phyloP scores from a whole-genome alignment of 768 basidiomycete species.

The Cyclocybe cylindracea region DNA sequence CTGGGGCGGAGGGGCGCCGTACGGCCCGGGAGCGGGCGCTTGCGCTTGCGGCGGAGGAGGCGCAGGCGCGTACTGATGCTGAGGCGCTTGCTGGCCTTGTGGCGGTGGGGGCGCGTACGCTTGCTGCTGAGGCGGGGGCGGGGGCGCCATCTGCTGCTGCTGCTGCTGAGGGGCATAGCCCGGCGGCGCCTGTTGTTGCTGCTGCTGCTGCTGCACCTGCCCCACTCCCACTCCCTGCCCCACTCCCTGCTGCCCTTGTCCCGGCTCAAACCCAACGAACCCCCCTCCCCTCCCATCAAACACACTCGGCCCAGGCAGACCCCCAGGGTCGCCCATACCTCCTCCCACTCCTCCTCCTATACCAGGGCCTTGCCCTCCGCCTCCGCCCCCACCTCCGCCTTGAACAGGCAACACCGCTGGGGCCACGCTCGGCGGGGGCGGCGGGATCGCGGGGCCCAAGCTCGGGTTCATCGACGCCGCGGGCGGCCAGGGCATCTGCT shows the following conservation, averaged over 20 bases:
- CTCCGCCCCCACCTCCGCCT: not conserved
- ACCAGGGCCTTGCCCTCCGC: not conserved
- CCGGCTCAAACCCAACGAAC: too few relatives aligned
- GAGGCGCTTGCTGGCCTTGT: conserved; percentile 19
- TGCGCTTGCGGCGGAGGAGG: conserved; percentile 20
- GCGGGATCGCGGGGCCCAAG: conserved; percentile 33
- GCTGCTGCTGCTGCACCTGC: conserved; percentile 23
- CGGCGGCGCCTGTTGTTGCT: conserved; percentile 20
- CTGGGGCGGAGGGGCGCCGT: conserved; percentile 10
- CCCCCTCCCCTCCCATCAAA: conserved; percentile 33
- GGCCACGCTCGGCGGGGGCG: conserved; percentile 31
- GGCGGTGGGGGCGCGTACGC: conserved; percentile 21
- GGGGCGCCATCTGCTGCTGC: conserved; percentile 15
- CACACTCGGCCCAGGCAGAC: conserved; percentile 27
- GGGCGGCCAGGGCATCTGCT: conserved; percentile 29
- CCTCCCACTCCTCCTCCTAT: not conserved
- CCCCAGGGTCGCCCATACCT: not conserved
- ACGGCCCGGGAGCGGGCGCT: conserved; percentile 18
- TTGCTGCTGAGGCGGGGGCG: conserved; percentile 22
- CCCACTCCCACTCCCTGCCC: too few relatives aligned
- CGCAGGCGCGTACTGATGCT: conserved; percentile 18
- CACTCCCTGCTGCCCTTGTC: too few relatives aligned
- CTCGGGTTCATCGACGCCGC: conserved; percentile 32
- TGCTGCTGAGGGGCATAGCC: conserved; percentile 22
- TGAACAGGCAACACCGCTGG: conserved; percentile 18